Percentiles rank a stretch among this genome's conserved stretches.
These are phyloP conservation scores for Cercospora sesami DNA, from an alignment of 2,329 filamentous ascomycete species.

Conservation along the genomic window DNA sequence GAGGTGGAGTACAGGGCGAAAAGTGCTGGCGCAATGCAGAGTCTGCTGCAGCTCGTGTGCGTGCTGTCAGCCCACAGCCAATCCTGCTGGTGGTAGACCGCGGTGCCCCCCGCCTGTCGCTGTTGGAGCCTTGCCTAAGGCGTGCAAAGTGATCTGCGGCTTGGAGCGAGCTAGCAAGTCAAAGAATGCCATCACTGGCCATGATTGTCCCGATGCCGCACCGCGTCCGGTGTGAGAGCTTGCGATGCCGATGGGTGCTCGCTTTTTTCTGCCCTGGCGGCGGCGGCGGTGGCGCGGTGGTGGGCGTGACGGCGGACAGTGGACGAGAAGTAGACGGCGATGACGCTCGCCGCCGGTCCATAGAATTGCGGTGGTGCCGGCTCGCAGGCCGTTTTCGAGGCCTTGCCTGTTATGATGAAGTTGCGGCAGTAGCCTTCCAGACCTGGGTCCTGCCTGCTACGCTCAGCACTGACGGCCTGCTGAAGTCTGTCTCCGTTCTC, in stretches of 20 bases:
- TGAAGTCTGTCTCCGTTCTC: neutral
- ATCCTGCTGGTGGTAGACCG: constrained; percentile 12
- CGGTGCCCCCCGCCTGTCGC: neutral
- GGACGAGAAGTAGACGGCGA: neutral
- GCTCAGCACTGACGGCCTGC: constrained; percentile 4
- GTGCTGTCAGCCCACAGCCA: constrained; percentile 3
- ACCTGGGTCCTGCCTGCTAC: neutral
- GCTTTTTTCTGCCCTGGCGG: constrained; percentile 1
- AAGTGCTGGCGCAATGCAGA: neutral
- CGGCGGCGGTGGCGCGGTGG: neutral
- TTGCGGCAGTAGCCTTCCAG: constrained; percentile 2
- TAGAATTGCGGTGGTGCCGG: neutral
- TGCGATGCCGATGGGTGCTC: neutral
- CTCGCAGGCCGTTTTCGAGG: neutral
- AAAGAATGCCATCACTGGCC: constrained; percentile 9
- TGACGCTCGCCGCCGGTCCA: neutral
- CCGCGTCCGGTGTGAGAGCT: neutral
- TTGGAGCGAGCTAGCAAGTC: constrained; percentile 14
- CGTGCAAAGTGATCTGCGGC: constrained; percentile 13
- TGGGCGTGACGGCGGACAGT: neutral
- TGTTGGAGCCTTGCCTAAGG: neutral
- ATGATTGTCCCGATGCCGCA: constrained; percentile 10
- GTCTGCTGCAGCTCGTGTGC: constrained; percentile 3
- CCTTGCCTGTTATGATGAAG: constrained; percentile 3
- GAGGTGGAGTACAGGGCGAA: neutral